Evolutionary conservation across 805 yeast species (phyloP).

Genomic region (Starmera amethionina): DNA sequence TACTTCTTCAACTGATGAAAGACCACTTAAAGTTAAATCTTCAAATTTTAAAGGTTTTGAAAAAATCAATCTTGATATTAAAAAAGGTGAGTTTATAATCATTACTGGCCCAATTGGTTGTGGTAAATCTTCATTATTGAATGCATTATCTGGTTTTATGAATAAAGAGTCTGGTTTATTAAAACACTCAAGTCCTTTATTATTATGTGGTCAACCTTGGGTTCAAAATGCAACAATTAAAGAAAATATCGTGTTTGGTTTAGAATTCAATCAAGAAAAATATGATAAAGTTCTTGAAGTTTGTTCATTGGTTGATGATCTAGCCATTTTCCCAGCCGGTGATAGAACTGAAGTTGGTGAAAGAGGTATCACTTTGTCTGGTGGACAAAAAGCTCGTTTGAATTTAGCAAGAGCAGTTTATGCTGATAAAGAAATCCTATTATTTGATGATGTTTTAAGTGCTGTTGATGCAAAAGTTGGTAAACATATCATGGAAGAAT

Average conservation of each 20-base stretch:
- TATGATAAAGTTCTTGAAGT: slow-evolving; percentile 46
- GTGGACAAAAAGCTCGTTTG: slow-evolving; percentile 73
- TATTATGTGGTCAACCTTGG: slow-evolving; percentile 56
- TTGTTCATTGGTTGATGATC: slow-evolving; percentile 51
- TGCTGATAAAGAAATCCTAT: slow-evolving; percentile 47
- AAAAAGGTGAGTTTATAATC: slow-evolving; percentile 57
- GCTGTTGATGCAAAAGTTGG: slow-evolving; percentile 80
- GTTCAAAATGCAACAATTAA: slow-evolving; percentile 63
- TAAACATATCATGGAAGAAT: slow-evolving; percentile 50
- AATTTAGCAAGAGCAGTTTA: slow-evolving; percentile 66
- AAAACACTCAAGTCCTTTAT: slow-evolving; percentile 34
- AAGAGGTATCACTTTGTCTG: slow-evolving; percentile 65
- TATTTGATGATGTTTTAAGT: slow-evolving; percentile 63
- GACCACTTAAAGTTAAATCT: neutral
- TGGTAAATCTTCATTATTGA: slow-evolving; percentile 64
- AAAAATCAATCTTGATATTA: slow-evolving; percentile 36
- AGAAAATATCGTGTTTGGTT: slow-evolving; percentile 59
- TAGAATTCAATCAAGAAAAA: slow-evolving; percentile 32
- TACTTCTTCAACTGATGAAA: neutral
- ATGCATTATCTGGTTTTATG: slow-evolving; percentile 63
- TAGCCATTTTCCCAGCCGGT: slow-evolving; percentile 53
- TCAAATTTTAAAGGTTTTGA: slow-evolving; percentile 33
- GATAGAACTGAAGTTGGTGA: slow-evolving; percentile 69
- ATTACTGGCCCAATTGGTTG: slow-evolving; percentile 72
- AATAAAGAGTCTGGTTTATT: slow-evolving; percentile 40